Evolutionary conservation across 2,329 filamentous ascomycete species (phyloP), one percentile per base, ranked within the genome.

Genomic region (Aspergillus uvarum): DNA sequence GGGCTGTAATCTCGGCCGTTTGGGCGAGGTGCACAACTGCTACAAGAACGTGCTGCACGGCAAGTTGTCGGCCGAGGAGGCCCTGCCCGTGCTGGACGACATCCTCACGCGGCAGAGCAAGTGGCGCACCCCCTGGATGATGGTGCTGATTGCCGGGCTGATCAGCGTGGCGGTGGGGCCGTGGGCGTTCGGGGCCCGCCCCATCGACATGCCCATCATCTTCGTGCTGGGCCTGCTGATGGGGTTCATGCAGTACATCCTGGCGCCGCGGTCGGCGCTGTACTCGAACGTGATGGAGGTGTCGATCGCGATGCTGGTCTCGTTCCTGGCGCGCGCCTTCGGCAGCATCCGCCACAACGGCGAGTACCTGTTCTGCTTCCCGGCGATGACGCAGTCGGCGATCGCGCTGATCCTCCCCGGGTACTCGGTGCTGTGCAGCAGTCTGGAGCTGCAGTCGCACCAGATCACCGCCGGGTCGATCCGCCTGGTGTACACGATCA

Each of bases 391-490:
- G 0, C 88, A 91, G 68, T 87, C 87, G n/a, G 86, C 88, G 14
- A 90, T 91, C 62, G 88, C 87, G 0, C 76, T 91, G n/a, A 91
- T 91, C 61, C 80, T 91, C 0, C 89, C 89, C 0, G 89, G 89
- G 0, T 89, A 87, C 66, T 81, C 85, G 22, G 85, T 89, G 32
- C 82, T 85, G 7, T 85, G 81, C 69, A 81, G 81, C 29, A 83
- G 82, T 32, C 80, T 91, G 52, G 88, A 91, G 70, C 80, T 91
- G 0, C 88, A 91, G 66, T 88, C 86, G 22, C 85, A 85, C 55
- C 87, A 87, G 63, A 83, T 91, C 55, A 84, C 90, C 0, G 86
- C 88, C 0, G 88, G 88, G 0, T 89, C 87, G 0, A 88, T 91
- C 21, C 86, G 88, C 22, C 88, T 91, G 77, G 87, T 91, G 8